These are phyloP conservation scores for Umbelopsis vinacea DNA, from an alignment of 192 early-diverging fungal genomes.

Conservation along the genomic window DNA sequence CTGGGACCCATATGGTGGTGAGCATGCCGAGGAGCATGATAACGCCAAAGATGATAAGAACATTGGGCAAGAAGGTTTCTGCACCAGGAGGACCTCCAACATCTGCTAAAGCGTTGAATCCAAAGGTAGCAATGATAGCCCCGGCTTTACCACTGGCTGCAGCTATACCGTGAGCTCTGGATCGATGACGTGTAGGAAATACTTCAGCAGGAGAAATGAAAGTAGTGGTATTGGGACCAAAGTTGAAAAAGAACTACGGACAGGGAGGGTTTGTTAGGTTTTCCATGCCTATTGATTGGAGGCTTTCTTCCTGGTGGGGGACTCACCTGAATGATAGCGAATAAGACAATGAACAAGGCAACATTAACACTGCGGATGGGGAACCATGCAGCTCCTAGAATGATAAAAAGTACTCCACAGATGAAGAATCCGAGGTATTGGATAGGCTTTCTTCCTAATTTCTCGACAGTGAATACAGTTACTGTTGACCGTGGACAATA, in stretches of 20 bases:
- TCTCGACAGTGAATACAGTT: constrained; percentile 81
- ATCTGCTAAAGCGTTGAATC: constrained; percentile 58
- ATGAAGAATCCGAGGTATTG: constrained; percentile 83
- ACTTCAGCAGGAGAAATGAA: constrained; percentile 78
- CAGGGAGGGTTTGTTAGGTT: neutral
- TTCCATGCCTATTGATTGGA: neutral
- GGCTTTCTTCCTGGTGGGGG: too few relatives aligned
- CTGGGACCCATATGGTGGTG: constrained; percentile 25
- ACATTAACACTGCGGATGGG: constrained; percentile 56
- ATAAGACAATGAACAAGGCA: constrained; percentile 50
- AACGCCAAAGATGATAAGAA: constrained; percentile 68
- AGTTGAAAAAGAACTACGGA: constrained; percentile 70
- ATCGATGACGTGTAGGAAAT: constrained; percentile 76
- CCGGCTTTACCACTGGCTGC: constrained; percentile 77
- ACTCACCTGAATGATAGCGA: constrained; percentile 48
- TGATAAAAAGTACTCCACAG: constrained; percentile 71
- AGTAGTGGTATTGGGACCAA: constrained; percentile 81
- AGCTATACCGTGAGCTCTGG: constrained; percentile 81
- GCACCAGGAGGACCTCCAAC: constrained; percentile 41
- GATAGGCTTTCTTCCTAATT: constrained; percentile 84
- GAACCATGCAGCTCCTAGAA: constrained; percentile 69
- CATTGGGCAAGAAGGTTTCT: constrained; percentile 54
- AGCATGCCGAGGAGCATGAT: constrained; percentile 42
- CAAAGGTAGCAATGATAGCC: constrained; percentile 69
- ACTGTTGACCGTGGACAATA: constrained; percentile 82